A percentile compares a stretch with the other conserved stretches of the same genome.
phyloP scores from a whole-genome alignment of 306 rosid species.

The Casuarina equisetifolia region DNA sequence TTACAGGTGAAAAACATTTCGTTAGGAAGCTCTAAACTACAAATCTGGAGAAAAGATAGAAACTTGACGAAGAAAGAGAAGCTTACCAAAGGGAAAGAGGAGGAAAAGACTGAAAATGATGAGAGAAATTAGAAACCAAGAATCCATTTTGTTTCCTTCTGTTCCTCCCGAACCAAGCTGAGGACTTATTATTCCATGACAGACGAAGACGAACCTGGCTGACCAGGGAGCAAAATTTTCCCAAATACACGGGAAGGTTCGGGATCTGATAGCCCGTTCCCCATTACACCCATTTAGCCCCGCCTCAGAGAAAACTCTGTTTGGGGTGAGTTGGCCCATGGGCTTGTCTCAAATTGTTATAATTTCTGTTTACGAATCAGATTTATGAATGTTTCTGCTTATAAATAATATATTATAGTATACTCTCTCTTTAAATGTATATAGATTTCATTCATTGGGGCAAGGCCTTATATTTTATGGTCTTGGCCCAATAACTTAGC shows the following conservation, averaged over 20 bases:
- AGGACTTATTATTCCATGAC: background rate
- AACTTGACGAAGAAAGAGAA: conserved; percentile 14
- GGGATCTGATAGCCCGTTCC: background rate
- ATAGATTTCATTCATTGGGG: too few relatives aligned
- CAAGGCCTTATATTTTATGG: too few relatives aligned
- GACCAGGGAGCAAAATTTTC: background rate
- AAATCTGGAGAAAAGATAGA: conserved; percentile 18
- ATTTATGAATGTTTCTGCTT: too few relatives aligned
- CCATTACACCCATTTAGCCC: background rate
- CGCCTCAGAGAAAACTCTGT: background rate
- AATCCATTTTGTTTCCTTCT: conserved; percentile 34
- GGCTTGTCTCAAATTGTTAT: background rate
- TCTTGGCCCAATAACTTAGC: too few relatives aligned
- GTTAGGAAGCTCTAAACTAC: background rate
- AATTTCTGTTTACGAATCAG: too few relatives aligned
- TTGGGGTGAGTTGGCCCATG: background rate
- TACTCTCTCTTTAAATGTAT: too few relatives aligned
- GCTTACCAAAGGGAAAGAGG: conserved; percentile 49
- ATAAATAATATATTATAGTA: too few relatives aligned
- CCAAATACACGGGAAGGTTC: background rate
- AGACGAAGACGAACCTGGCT: background rate
- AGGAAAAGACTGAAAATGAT: conserved; percentile 49
- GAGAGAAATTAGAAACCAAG: conserved; percentile 44
- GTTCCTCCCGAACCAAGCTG: conserved; percentile 4
- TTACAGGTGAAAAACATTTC: conserved; percentile 6